Evolutionary conservation across 163 green algal genomes (phyloP).

Genomic region (Picocystis sp.): DNA sequence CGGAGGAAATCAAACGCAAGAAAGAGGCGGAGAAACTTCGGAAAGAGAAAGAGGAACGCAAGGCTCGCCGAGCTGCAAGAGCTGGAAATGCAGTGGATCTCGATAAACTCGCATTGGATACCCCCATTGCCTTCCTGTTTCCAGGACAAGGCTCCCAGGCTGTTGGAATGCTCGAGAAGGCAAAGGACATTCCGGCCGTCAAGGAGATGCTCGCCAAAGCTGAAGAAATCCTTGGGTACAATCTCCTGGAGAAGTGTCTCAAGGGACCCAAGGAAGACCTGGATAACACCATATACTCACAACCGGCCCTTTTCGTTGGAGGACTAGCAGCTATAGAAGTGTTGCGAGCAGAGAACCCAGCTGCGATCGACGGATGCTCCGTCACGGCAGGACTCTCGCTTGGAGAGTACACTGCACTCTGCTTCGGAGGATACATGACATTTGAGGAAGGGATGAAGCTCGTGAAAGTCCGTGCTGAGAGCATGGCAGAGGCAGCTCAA

Average conservation of each 20-base stretch:
- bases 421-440: constrained; percentile 63
- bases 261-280: constrained; percentile 72
- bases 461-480: constrained; percentile 20
- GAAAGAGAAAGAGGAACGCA: constrained; percentile 18
- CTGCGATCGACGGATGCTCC: constrained; percentile 41
- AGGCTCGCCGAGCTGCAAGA: constrained; percentile 17
- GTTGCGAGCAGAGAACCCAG: constrained; percentile 29
- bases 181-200: constrained; percentile 48
- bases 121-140: constrained; percentile 56
- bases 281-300: constrained; percentile 62
- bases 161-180: constrained; percentile 66
- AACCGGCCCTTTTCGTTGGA: constrained; percentile 80
- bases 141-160: constrained; percentile 70
- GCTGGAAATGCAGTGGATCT: constrained; percentile 10
- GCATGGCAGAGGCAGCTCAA: constrained; percentile 19
- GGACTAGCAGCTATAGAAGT: constrained; percentile 68
- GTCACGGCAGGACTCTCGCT: constrained; percentile 67
- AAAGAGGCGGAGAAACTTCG: constrained; percentile 8
- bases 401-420: constrained; percentile 83
- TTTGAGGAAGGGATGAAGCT: constrained; percentile 75
- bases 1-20: constrained; percentile 20
- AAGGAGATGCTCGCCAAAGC: constrained; percentile 61
- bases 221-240: constrained; percentile 64
- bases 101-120: constrained; percentile 7
- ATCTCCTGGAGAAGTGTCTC: constrained; percentile 61